Evolutionary conservation across 495 filamentous ascomycete genomes (phyloP), one percentile per base, ranked within the genome.

Genomic region (Aspergillus incahuasiensis): DNA sequence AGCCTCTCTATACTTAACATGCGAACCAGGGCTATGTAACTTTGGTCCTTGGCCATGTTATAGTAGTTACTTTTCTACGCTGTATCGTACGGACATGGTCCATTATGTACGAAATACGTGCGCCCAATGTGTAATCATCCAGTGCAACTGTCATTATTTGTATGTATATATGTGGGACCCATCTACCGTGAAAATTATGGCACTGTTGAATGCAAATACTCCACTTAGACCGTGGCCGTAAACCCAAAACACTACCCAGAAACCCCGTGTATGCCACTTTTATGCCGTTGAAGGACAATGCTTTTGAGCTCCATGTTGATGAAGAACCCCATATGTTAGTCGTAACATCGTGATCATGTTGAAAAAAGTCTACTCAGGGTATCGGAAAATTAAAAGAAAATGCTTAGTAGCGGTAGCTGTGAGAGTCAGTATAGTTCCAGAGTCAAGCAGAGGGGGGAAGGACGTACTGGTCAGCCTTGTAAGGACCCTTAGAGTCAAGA

Each of bases 401-500:
- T 34, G 50, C 61, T 75, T 82, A 81, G 73, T 81, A 82, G 66
- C 78, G 75, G 75, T 80, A 80, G 70, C 74, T 76, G 58, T 25
- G 19, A 11, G 6, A 38, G 34, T 65, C 35, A 64, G 57, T 48
- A 24, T 18, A 9, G 18, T 0, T 35, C 38, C 24, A 30, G n/a
- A n/a, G 25, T 34, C 49, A 22, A 20, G 25, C 11, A 30, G 19
- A 4, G 28, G 32, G 30, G 7, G 24, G 19, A 25, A 45, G 48
- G n/a, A 59, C 52, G 44, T 56, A 54, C 52, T 63, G 60, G 40
- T 98, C 94, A 76, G 78, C 80, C 91, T 98, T 98, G 89, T 82
- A 98, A 54, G 94, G 94, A 61, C 94, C 94, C 77, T 88, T 85
- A 55, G 85, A 69, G 21, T 81, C 79, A 54, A 98, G 80, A 65